A percentile compares a stretch with the other conserved stretches of the same genome.
Conservation (phyloP, 768 basidiomycete genomes). For the Naganishia onofrii region DNA sequence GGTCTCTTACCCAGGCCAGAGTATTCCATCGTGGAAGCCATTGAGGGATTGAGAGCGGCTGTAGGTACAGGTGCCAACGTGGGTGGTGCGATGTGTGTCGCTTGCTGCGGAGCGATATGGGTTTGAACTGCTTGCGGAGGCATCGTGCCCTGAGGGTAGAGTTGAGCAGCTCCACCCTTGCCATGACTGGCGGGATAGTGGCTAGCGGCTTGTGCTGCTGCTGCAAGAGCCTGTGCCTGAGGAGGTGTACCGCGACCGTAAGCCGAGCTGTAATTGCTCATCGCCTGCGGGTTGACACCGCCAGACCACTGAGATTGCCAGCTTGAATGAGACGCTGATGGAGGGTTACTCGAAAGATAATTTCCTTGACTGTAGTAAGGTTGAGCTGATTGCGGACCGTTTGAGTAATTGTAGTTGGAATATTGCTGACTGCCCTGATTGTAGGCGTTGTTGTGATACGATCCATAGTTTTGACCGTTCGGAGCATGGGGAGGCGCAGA, state of each 20-base stretch:
- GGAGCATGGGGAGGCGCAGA: constrained; percentile 34
- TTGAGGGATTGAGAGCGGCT: constrained; percentile 21
- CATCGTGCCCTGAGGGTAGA: constrained; percentile 20
- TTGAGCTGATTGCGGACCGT: constrained; percentile 17
- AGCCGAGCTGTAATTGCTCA: constrained; percentile 13
- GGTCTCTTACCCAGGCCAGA: constrained; percentile 42
- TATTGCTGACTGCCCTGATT: neutral
- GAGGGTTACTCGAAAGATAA: constrained; percentile 1
- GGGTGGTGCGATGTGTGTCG: constrained; percentile 8
- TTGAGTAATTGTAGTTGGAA: constrained; percentile 9
- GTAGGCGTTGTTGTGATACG: constrained; percentile 4
- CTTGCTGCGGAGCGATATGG: constrained; percentile 23
- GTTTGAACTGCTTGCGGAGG: constrained; percentile 22
- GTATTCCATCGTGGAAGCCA: constrained; percentile 30
- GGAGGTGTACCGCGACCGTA: constrained; percentile 6
- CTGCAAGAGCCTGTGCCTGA: constrained; percentile 8
- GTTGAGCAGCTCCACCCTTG: neutral
- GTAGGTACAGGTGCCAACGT: constrained; percentile 19
- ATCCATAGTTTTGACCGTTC: neutral
- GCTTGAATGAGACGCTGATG: constrained; percentile 1
- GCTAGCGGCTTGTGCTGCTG: constrained; percentile 17
- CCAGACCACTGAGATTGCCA: constrained; percentile 19
- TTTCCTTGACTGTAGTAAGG: constrained; percentile 17
- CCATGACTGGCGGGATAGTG: constrained; percentile 3
- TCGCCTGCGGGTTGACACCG: constrained; percentile 15